Percentiles rank a stretch among this genome's conserved stretches.
These are phyloP conservation scores for Spathaspora arborariae DNA, from an alignment of 805 yeast species.

Conservation along the genomic window DNA sequence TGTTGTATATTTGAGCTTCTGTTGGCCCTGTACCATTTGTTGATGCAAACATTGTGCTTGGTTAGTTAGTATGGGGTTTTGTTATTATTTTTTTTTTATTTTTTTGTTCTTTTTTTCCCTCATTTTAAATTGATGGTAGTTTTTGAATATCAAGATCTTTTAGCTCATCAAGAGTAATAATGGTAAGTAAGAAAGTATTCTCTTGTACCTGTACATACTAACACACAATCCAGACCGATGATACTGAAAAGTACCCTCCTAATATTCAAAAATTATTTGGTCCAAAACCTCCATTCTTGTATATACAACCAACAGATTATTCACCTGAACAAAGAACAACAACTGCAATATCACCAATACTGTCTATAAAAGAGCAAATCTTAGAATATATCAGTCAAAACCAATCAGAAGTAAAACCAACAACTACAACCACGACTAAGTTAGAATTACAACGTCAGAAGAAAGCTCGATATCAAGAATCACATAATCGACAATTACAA, in stretches of 20 bases:
- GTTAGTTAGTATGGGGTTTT: neutral
- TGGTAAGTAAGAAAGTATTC: no score
- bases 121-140: neutral
- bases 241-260: constrained; percentile 30
- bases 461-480: constrained; percentile 7
- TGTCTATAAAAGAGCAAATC: constrained; percentile 23
- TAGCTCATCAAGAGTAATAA: neutral
- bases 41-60: neutral
- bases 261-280: constrained; percentile 50
- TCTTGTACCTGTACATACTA: no score
- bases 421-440: neutral
- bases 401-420: neutral
- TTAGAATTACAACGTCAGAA: constrained; percentile 4
- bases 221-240: constrained; percentile 12
- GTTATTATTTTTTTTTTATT: no score
- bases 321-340: constrained; percentile 48
- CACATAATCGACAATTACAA: constrained; percentile 20
- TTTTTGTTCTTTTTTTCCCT: neutral
- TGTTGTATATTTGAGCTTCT: constrained; percentile 28
- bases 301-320: constrained; percentile 46
- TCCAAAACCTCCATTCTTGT: constrained; percentile 55
- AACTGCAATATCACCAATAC: constrained; percentile 43
- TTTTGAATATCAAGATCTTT: neutral
- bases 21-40: constrained; percentile 5
- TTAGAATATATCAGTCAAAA: constrained; percentile 20